Base-by-base conservation (phyloP, 192 early-diverging fungal species). In the Spizellomyces punctatus region DNA sequence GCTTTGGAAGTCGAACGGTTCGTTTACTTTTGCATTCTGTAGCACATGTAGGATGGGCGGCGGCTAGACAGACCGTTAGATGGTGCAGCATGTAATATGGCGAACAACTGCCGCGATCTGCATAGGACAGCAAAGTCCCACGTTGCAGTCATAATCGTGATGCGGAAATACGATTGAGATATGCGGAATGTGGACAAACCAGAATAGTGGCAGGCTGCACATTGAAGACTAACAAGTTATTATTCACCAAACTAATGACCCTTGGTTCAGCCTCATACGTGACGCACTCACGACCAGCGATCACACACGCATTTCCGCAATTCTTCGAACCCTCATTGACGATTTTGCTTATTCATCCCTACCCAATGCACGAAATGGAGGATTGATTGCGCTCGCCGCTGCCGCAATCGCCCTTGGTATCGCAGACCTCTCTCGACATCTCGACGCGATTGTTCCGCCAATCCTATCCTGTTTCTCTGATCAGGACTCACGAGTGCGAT, bases 401-500 rank as follows among this genome's bases (percentile, higher is more conserved):
- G 73, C 89, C 10, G 89, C 93, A 8, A 95, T 96, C 58, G 94
- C 96, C 1, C 78, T 98, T 6, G 93, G 89, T 19, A 83, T 86
- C n/a, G 88, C 58, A 21, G 89, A 91, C 60, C 75, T 97, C 10
- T 85, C 87, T 46, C 85, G 82, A 14, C 77, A 85, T 58, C 68
- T 89, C 36, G 76, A 81, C 45, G 48, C 49, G 48, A 94, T 99
- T 66, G 89, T 98, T 5, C 94, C 95, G 16, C 98, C 98, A 4
- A 94, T 98, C 17, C 88, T 99, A 5, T 85, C 94, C 41, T 98
- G 96, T 66, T 92, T 98, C 66, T 78, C 83, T 6, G 95, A 99
- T 75, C 93, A 90, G 63, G 98, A 99, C 76, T 89, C 89, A 41
- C 85, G 93, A 12, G 95, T 98, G 52, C 86, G 96, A 42, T 99